Base-by-base conservation (phyloP, 495 filamentous ascomycete genomes). In the Lindgomyces ingoldianus region DNA sequence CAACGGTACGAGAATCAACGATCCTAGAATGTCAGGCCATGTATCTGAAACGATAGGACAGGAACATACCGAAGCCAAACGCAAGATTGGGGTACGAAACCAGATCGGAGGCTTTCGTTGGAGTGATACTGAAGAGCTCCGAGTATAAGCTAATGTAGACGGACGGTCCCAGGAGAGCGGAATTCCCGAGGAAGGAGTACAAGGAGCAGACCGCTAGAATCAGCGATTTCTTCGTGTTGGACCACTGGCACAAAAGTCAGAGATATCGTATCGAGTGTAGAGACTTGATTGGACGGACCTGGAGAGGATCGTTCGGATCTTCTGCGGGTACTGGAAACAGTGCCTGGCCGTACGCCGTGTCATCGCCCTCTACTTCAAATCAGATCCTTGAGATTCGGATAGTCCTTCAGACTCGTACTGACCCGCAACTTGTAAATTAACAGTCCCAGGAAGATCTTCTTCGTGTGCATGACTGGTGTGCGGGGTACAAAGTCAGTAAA, bases 171-270 rank as follows among this genome's bases (percentile, higher is more conserved):
- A 83, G 75, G 14, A 87, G 72, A 0, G 84, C 74, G 9, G 81
- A 80, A 55, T 87, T 88, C 1, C 82, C 81, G 9, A 87, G 77
- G 67, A 88, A 88, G 0, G 84, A 86, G 65, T 86, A 88, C 19
- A 84, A 58, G 0, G 81, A 80, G 68, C 80, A 81, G 60, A 85
- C 81, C 46, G 84, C 69, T 6, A 88, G 73, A 53, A 88, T 88
- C 71, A 82, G 75, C 4, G 75, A 81, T 68, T 88, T 87, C 71
- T 84, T 85, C 70, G 79, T 81, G 26, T 70, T 76, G 0, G 83
- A 77, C 85, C 84, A 88, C 77, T 81, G 21, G 11, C 21, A 45
- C 14, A 19, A 36, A 16, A 8, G 19, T 62, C 30, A 62, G 50
- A n/a, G 44, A 29, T 47, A 19, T 10, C 12, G 41, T 6, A 50